A percentile compares a stretch with the other conserved stretches of the same genome.
These are phyloP conservation scores for Haematococcus lacustris DNA, from an alignment of 139 green algal species.

Conservation along the genomic window DNA sequence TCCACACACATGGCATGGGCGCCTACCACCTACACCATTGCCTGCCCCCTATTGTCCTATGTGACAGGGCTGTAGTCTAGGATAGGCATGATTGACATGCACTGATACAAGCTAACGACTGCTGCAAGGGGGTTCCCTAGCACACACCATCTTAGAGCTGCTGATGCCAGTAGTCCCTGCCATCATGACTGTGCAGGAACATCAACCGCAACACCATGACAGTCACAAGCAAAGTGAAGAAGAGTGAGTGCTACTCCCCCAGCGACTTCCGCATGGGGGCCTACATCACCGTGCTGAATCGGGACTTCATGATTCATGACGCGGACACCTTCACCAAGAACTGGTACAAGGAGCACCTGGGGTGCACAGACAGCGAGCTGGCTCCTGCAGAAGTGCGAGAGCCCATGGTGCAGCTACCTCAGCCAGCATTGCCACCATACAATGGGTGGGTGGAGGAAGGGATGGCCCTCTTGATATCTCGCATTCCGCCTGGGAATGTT, in stretches of 20 bases:
- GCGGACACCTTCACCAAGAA: conserved; percentile 79
- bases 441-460: conserved; percentile 47
- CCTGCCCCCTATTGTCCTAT: too few relatives aligned
- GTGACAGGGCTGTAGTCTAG: too few relatives aligned
- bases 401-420: conserved; percentile 25
- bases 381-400: conserved; percentile 57
- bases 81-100: too few relatives aligned
- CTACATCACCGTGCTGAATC: conserved; percentile 63
- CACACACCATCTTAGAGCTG: too few relatives aligned
- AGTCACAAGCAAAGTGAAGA: conserved; percentile 10
- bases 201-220: conserved; percentile 7
- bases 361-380: conserved; percentile 49
- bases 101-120: too few relatives aligned
- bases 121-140: too few relatives aligned
- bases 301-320: conserved; percentile 76
- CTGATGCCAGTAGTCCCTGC: too few relatives aligned
- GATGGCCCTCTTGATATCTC: too few relatives aligned
- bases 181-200: too few relatives aligned
- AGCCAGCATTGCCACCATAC: conserved; percentile 57
- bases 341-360: conserved; percentile 61
- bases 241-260: conserved; percentile 54
- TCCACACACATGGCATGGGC: too few relatives aligned
- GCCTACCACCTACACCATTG: too few relatives aligned
- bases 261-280: conserved; percentile 74
- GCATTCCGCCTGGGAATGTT: too few relatives aligned